Conservation (phyloP, 352 stramenopile genomes). For the Phytophthora pinifolia region DNA sequence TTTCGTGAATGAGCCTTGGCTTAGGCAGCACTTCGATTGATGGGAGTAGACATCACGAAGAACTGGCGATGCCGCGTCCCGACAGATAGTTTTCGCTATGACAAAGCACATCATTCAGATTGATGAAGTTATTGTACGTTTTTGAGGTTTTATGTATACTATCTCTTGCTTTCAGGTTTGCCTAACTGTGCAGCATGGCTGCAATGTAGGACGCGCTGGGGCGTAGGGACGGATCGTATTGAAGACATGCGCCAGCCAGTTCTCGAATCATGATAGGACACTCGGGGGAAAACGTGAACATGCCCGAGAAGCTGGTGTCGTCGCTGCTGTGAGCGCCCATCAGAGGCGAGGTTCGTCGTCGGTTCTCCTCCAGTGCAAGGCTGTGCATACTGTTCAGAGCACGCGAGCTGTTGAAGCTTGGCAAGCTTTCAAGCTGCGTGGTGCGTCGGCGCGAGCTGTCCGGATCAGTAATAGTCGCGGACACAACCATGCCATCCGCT, state of each 20-base stretch:
- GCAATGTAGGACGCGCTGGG: conserved; percentile 74
- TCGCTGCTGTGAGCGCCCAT: conserved; percentile 25
- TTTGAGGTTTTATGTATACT: conserved; percentile 23
- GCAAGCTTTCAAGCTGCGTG: conserved; percentile 27
- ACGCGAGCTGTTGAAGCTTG: conserved; percentile 20
- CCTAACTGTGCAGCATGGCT: conserved; percentile 62
- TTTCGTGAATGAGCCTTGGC: conserved; percentile 8
- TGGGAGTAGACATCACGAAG: conserved; percentile 18
- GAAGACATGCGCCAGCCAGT: conserved; percentile 61
- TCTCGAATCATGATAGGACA: conserved; percentile 58
- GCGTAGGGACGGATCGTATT: conserved; percentile 68
- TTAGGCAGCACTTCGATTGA: conserved; percentile 8
- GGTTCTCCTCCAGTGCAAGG: conserved; percentile 27
- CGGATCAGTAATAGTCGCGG: conserved; percentile 18
- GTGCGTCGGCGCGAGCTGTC: conserved; percentile 34
- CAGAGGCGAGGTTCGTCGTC: conserved; percentile 33
- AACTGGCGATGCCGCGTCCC: conserved; percentile 9
- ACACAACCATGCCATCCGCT: conserved; percentile 31
- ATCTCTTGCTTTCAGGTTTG: conserved; percentile 12
- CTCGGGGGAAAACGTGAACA: conserved; percentile 73
- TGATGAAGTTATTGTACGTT: conserved; percentile 28
- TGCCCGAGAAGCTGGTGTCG: conserved; percentile 47
- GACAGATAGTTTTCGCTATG: neutral
- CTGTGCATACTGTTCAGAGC: conserved; percentile 25
- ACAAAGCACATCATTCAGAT: conserved; percentile 2